These are phyloP conservation scores for Colletotrichum sp. DNA, from an alignment of 2,329 filamentous ascomycete species.

Conservation along the genomic window DNA sequence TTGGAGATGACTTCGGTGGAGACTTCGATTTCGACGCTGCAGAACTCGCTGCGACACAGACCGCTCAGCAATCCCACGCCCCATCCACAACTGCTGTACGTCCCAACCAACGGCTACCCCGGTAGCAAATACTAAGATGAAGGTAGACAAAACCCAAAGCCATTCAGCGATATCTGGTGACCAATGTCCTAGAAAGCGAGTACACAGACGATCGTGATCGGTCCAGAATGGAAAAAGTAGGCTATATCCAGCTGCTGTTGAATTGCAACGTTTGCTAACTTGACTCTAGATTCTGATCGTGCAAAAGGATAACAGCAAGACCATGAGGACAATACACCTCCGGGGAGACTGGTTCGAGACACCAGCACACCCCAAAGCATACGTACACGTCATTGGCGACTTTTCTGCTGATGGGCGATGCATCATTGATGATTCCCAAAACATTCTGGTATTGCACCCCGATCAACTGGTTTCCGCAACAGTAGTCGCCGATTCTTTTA, in stretches of 20 bases:
- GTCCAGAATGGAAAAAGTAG: slow-evolving; percentile 74
- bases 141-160: slow-evolving; percentile 73
- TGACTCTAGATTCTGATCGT: slow-evolving; percentile 76
- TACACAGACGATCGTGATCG: slow-evolving; percentile 70
- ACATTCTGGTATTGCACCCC: slow-evolving; percentile 90
- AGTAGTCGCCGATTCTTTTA: slow-evolving; percentile 95
- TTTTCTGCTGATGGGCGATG: slow-evolving; percentile 77
- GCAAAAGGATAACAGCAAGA: slow-evolving; percentile 75
- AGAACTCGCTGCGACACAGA: slow-evolving; percentile 76
- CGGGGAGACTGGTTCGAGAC: slow-evolving; percentile 89
- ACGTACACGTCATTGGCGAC: slow-evolving; percentile 84
- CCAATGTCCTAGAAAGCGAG: slow-evolving; percentile 71
- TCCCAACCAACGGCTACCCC: slow-evolving; percentile 28
- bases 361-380: slow-evolving; percentile 74
- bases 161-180: slow-evolving; percentile 88
- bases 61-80: slow-evolving; percentile 39
- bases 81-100: slow-evolving; percentile 39
- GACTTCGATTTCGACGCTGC: slow-evolving; percentile 81
- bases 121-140: slow-evolving; percentile 64
- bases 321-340: slow-evolving; percentile 72
- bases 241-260: slow-evolving; percentile 5
- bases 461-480: slow-evolving; percentile 96
- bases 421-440: slow-evolving; percentile 79
- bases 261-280: slow-evolving; percentile 15
- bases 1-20: slow-evolving; percentile 76